These are phyloP conservation scores for Clitoria ternatea DNA, from an alignment of 306 rosid genomes.

Conservation along the genomic window DNA sequence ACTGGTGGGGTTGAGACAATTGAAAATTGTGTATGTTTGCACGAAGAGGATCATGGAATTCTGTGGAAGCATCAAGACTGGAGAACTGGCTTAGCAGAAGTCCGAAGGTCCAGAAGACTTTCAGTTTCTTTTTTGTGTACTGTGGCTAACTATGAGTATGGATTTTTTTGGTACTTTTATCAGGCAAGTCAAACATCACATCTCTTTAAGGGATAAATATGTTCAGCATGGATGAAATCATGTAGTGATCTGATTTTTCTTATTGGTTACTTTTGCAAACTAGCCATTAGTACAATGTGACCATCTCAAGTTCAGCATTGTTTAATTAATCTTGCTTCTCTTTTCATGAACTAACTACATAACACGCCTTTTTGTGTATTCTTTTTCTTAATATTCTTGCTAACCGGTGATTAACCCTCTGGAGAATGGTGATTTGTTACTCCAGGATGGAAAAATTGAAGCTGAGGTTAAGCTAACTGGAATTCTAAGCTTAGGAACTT, in stretches of 20 bases:
- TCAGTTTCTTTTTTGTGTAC: constrained; percentile 75
- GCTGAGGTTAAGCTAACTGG: constrained; percentile 84
- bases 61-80: constrained; percentile 94
- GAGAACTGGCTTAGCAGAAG: constrained; percentile 90
- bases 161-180: constrained; percentile 85
- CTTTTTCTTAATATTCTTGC: not conserved
- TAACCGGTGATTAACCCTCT: not conserved
- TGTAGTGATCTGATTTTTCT: not conserved
- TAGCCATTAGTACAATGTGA: not conserved
- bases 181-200: constrained; percentile 56
- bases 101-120: constrained; percentile 76
- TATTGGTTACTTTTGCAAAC: not conserved
- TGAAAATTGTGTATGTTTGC: constrained; percentile 77
- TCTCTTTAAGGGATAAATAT: not conserved
- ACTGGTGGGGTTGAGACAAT: constrained; percentile 77
- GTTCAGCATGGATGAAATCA: not conserved
- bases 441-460: constrained; percentile 84
- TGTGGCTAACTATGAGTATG: constrained; percentile 86
- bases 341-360: not conserved
- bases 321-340: not conserved
- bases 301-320: not conserved
- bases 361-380: not conserved
- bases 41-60: constrained; percentile 83
- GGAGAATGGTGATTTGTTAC: constrained; percentile 18
- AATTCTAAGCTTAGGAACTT: constrained; percentile 79